phyloP scores from a whole-genome alignment of 768 basidiomycete genomes.

The Brasilioporus rufonigricans region DNA sequence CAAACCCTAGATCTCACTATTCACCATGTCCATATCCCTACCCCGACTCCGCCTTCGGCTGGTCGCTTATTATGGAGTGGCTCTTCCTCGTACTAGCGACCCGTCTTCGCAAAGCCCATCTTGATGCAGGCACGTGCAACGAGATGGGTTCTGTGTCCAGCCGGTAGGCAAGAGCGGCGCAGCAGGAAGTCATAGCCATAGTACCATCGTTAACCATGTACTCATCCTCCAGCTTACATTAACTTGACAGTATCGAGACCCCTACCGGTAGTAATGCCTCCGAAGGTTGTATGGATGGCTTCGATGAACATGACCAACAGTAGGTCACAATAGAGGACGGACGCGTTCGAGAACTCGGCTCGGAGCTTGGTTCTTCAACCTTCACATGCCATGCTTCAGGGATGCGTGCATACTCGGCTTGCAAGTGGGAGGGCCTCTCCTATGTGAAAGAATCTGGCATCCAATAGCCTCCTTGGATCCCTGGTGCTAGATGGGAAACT shows the following conservation, averaged over 20 bases:
- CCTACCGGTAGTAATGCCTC: not conserved
- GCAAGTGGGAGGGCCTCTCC: not conserved
- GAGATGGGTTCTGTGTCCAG: slow-evolving; percentile 9
- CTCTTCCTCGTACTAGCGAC: not conserved
- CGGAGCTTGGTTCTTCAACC: not conserved
- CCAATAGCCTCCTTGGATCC: not conserved
- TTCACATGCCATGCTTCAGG: not conserved
- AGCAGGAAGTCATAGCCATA: not conserved
- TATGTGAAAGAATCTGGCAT: not conserved
- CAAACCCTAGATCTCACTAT: not conserved
- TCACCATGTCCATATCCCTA: not conserved
- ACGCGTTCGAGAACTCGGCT: not conserved
- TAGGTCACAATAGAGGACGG: not conserved
- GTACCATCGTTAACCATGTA: not conserved
- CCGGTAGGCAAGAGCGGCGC: not conserved
- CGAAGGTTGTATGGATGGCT: not conserved
- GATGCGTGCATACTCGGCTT: not conserved
- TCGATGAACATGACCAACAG: not conserved
- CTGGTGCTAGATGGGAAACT: no score
- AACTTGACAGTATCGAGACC: not conserved
- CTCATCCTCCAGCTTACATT: no score
- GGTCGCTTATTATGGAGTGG: not conserved
- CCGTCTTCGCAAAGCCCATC: slow-evolving; percentile 18
- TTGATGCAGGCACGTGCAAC: slow-evolving; percentile 9
- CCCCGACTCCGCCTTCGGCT: not conserved